Conservation (phyloP, 1,284 basidiomycete genomes). For the Puccinia polysora region DNA sequence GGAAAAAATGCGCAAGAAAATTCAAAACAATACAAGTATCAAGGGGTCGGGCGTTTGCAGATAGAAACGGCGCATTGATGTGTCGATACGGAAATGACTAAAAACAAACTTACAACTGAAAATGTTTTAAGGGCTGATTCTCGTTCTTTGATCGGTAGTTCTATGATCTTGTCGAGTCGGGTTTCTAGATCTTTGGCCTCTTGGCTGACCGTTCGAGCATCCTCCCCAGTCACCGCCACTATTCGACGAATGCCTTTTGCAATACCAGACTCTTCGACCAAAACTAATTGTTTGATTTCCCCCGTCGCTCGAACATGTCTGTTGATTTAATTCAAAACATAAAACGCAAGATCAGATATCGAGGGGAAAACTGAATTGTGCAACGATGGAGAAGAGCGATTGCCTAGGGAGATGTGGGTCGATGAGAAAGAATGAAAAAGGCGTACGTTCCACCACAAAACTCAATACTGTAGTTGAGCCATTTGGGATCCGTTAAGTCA, state of each 20-base stretch:
- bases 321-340: background rate
- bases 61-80: background rate
- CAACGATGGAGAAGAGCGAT: too few species aligned
- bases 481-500: constrained; percentile 82
- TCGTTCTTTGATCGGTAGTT: constrained; percentile 69
- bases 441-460: constrained; percentile 96
- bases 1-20: background rate
- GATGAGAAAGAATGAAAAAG: background rate
- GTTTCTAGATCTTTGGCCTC: constrained; percentile 65
- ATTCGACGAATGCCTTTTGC: constrained; percentile 96
- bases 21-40: background rate
- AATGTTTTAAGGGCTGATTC: constrained; percentile 78
- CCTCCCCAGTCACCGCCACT: constrained; percentile 87
- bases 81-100: background rate
- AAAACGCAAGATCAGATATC: background rate
- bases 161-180: constrained; percentile 65
- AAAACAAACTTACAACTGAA: constrained; percentile 53
- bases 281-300: constrained; percentile 90
- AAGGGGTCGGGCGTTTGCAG: background rate
- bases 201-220: constrained; percentile 75
- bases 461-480: constrained; percentile 84
- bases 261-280: constrained; percentile 92
- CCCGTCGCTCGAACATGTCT: constrained; percentile 91
- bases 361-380: constrained; percentile 1
- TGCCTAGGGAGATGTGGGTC: too few species aligned